Base-by-base conservation (phyloP, 2,329 filamentous ascomycete species). In the Fusarium oxysporum region DNA sequence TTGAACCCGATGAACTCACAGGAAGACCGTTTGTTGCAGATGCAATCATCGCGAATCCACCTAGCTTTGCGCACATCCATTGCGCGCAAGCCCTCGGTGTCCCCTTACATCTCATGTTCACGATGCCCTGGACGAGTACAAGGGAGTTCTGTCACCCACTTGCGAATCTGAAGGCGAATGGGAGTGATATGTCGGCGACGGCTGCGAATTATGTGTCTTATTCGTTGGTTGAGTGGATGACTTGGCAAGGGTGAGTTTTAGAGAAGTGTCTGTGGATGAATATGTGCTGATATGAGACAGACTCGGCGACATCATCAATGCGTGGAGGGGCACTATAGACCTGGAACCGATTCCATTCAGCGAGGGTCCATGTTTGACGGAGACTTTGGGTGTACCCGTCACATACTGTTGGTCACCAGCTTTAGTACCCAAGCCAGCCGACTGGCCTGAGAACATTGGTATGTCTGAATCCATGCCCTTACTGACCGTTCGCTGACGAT, bases 371-470 rank as follows among this genome's bases (percentile, higher is more conserved):
- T 90, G 90, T 23, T 89, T 95, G 81, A 82, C 93, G 1, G 89
- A 89, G 56, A 89, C 91, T 11, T 81, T 95, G 23, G 86, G 86
- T 47, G 86, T 95, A 10, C 93, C 93, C 0, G 92, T 92, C 65
- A 94, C 93, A 0, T 96, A 95, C 75, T 93, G 92, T 79, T 95
- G 93, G 92, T 92, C 91, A 1, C 90, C 91, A 0, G 86, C 90
- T 8, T 80, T 93, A 19, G 89, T 93, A 1, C 87, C 89, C 0
- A 93, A 92, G 73, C 91, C 91, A 1, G 83, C 82, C 4, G 91
- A 93, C 74, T 93, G 91, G 91, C 86, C 85, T 1, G 80, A 85
- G 2, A 85, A 91, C 60, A 91, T 93, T 35, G 87, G 87, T 74
- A 86, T 0, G 70, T 8, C 19, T 21, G 1, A 8, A 13, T 17